phyloP scores from a whole-genome alignment of 305 asterid genomes.

The Fraxinus sp. region DNA sequence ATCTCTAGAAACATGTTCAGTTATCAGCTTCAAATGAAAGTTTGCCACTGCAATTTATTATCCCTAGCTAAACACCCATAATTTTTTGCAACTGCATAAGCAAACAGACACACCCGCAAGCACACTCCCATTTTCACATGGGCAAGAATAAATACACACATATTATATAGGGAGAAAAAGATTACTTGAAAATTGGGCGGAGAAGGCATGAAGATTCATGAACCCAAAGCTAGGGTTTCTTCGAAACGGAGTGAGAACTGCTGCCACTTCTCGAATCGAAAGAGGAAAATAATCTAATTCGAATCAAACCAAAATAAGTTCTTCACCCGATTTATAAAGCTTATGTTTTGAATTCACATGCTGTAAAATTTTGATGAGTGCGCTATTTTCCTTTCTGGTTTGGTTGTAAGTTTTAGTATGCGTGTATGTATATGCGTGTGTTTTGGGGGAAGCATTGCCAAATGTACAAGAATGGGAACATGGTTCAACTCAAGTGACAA shows the following conservation, averaged over 20 bases:
- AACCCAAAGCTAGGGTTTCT: conserved; percentile 75
- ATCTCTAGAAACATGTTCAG: conserved; percentile 63
- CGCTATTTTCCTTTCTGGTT: too few species aligned
- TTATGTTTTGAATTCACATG: too few species aligned
- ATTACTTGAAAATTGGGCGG: conserved; percentile 78
- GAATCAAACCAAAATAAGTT: too few species aligned
- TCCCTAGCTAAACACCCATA: conserved; percentile 13
- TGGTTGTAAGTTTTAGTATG: too few species aligned
- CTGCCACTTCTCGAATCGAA: conserved; percentile 20
- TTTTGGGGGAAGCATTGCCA: too few species aligned
- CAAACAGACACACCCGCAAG: neutral
- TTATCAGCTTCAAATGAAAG: neutral
- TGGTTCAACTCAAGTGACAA: too few species aligned
- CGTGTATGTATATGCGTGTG: too few species aligned
- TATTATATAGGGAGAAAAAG: neutral
- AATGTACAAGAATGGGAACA: too few species aligned
- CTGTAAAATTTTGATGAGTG: too few species aligned
- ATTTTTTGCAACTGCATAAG: neutral
- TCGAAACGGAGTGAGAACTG: conserved; percentile 69
- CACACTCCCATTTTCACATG: neutral
- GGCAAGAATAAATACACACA: neutral
- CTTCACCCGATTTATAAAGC: too few species aligned
- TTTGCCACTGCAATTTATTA: neutral
- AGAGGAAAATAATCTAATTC: too few species aligned
- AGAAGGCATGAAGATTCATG: conserved; percentile 64